Evolutionary conservation across 2,329 filamentous ascomycete species (phyloP).

Genomic region (Gremmenia infestans): DNA sequence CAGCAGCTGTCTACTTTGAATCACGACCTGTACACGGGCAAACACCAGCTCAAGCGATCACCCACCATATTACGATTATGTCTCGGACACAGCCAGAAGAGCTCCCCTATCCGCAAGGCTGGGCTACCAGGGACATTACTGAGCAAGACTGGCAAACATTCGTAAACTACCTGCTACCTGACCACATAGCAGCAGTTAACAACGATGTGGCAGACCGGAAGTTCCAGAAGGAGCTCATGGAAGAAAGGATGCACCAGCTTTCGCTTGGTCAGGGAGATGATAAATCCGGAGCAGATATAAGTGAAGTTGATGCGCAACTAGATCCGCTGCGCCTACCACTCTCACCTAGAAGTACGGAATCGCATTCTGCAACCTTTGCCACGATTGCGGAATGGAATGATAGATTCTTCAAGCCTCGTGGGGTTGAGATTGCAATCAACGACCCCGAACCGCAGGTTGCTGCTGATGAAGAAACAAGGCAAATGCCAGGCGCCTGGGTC

Average conservation of each 20-base stretch:
- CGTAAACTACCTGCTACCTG: constrained; percentile 50
- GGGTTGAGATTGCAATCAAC: constrained; percentile 40
- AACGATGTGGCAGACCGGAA: constrained; percentile 47
- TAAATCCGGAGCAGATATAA: constrained; percentile 24
- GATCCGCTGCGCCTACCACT: constrained; percentile 28
- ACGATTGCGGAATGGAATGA: constrained; percentile 52
- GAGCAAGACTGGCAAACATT: constrained; percentile 56
- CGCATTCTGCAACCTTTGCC: constrained; percentile 32
- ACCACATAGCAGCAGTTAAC: constrained; percentile 41
- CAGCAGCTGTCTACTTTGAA: constrained; percentile 26
- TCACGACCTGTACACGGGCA: constrained; percentile 25
- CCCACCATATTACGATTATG: constrained; percentile 14
- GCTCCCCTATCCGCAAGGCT: constrained; percentile 18
- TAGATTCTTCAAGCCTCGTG: constrained; percentile 49
- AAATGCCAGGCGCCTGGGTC: constrained; percentile 42
- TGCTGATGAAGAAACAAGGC: constrained; percentile 33
- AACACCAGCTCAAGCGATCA: constrained; percentile 26
- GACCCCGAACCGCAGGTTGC: constrained; percentile 38
- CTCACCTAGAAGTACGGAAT: constrained; percentile 5
- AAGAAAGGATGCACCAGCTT: constrained; percentile 25
- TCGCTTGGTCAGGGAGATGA: constrained; percentile 14
- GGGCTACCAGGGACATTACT: constrained; percentile 39
- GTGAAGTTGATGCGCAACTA: constrained; percentile 40
- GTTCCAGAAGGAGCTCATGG: constrained; percentile 37
- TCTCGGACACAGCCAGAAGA: constrained; percentile 16